These are phyloP conservation scores for Ustilaginoidea virens DNA, from an alignment of 2,329 filamentous ascomycete genomes.

Conservation along the genomic window DNA sequence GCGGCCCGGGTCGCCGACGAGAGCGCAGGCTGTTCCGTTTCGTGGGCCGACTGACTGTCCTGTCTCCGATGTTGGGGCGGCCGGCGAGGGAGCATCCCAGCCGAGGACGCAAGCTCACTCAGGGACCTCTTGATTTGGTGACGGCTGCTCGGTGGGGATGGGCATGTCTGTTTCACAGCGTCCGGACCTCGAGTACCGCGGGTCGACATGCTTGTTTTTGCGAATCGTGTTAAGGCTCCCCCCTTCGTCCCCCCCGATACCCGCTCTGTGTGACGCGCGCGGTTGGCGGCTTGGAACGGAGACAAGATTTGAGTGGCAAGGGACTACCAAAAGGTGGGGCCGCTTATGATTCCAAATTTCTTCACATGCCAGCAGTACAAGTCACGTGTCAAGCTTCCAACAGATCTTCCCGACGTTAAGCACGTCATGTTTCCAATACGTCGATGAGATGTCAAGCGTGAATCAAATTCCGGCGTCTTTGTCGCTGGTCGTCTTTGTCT, in stretches of 20 bases:
- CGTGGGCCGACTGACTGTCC: constrained; percentile 14
- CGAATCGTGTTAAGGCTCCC: no score
- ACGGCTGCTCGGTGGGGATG: constrained; percentile 16
- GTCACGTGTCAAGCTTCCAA: no score
- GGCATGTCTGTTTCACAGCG: constrained; percentile 1
- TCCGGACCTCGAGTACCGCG: background rate
- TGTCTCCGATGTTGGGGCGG: constrained; percentile 18
- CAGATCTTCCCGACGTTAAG: no score
- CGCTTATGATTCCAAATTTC: no score
- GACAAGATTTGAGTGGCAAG: no score
- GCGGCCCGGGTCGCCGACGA: constrained; percentile 6
- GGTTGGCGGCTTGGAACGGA: no score
- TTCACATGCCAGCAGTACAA: no score
- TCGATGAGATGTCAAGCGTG: no score
- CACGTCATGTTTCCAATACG: no score
- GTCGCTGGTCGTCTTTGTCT: no score
- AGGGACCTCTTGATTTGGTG: constrained; percentile 42
- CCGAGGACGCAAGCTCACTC: constrained; percentile 35
- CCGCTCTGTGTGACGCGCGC: background rate
- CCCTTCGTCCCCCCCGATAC: background rate
- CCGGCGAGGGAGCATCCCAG: constrained; percentile 25
- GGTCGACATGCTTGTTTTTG: background rate
- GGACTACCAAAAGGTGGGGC: no score
- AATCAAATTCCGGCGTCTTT: no score
- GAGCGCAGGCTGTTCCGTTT: constrained; percentile 9